Evolutionary conservation across 139 green algal species (phyloP).

Genomic region (Tetradesmus lagerheimii): DNA sequence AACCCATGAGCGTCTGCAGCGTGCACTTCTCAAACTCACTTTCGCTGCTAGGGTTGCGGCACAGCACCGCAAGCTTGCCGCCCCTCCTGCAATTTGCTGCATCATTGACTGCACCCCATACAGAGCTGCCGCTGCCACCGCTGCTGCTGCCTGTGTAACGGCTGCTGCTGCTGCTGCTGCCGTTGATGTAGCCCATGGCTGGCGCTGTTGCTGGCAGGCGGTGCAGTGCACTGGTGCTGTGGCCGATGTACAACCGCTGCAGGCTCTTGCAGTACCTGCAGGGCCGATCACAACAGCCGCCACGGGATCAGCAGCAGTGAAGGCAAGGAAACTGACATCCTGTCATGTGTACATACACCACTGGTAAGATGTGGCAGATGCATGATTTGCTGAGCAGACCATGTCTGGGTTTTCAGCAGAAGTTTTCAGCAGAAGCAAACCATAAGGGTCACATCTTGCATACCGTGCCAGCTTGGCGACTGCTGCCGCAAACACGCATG

Average conservation of each 20-base stretch:
- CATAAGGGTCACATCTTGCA: too few species aligned
- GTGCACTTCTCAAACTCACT: slow-evolving; percentile 44
- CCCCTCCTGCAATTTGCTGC: background rate
- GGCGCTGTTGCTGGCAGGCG: background rate
- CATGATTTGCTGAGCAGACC: too few species aligned
- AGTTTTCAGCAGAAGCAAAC: too few species aligned
- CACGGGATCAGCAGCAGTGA: background rate
- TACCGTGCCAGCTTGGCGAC: too few species aligned
- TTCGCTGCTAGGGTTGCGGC: slow-evolving; percentile 22
- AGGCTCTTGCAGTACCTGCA: background rate
- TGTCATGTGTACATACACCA: too few species aligned
- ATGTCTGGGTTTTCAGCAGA: too few species aligned
- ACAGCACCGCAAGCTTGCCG: background rate
- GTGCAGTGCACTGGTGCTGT: slow-evolving; percentile 39
- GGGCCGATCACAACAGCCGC: too few species aligned
- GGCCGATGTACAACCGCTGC: slow-evolving; percentile 35
- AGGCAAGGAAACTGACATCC: background rate
- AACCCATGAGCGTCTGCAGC: background rate
- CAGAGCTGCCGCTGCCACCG: background rate
- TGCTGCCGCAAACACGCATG: too few species aligned
- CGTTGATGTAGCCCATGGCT: slow-evolving; percentile 44
- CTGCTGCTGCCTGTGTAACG: background rate
- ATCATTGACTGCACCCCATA: slow-evolving; percentile 18
- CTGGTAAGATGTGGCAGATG: too few species aligned
- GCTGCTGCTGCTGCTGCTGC: background rate